Evolutionary conservation across 1,139 yeast species (phyloP).

Genomic region (Saccharomyces hybrid): DNA sequence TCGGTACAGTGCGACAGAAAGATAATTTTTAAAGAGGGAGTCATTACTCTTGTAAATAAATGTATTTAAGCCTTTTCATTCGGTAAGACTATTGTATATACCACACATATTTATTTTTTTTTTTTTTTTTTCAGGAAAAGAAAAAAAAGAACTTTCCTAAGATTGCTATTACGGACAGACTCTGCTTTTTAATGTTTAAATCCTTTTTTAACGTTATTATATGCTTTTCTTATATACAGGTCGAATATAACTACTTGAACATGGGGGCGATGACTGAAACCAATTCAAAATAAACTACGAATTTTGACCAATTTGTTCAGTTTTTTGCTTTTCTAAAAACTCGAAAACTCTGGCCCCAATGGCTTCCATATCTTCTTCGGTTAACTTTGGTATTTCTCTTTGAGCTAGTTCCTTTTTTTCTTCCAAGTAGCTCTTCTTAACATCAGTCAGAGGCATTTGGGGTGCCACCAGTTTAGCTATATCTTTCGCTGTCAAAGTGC

Average conservation of each 20-base stretch:
- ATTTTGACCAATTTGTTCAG: background rate
- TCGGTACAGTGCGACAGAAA: background rate
- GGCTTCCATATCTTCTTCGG: conserved; percentile 59
- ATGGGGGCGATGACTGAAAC: conserved; percentile 18
- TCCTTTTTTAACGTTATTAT: background rate
- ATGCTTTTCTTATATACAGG: background rate
- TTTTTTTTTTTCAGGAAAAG: no score
- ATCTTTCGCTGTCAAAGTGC: conserved; percentile 51
- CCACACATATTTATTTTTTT: background rate
- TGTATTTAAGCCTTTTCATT: background rate
- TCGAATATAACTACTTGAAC: background rate
- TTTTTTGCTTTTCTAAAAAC: conserved; percentile 7
- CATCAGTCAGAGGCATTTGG: conserved; percentile 66
- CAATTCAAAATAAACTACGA: no score
- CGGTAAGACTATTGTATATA: background rate
- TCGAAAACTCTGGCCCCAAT: conserved; percentile 55
- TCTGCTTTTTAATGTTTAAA: no score
- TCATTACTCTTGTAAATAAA: background rate
- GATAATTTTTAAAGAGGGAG: background rate
- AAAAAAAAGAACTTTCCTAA: background rate
- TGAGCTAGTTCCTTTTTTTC: conserved; percentile 47
- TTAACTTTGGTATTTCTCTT: conserved; percentile 44
- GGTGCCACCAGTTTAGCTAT: conserved; percentile 61
- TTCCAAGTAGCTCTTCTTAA: conserved; percentile 45
- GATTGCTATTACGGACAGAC: no score